Percentiles rank a stretch among this genome's conserved stretches.
These are phyloP conservation scores for Hydrangea macrophylla DNA, from an alignment of 148 eudicot species.

Conservation along the genomic window DNA sequence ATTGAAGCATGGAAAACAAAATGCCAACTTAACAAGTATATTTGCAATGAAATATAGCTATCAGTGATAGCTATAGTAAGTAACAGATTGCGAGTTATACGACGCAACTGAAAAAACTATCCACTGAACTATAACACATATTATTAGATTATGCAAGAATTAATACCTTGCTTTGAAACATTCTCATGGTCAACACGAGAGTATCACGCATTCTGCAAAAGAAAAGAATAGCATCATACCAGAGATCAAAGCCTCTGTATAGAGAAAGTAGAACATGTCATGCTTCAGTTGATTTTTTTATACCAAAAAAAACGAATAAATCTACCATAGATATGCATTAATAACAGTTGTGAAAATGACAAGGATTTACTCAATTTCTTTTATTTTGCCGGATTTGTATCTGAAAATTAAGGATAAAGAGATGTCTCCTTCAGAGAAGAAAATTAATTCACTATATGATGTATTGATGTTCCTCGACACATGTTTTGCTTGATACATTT, in stretches of 20 bases:
- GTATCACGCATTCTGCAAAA: constrained; percentile 75
- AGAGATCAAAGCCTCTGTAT: constrained; percentile 6
- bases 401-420: neutral
- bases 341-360: neutral
- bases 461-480: neutral
- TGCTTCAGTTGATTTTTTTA: neutral
- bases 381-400: neutral
- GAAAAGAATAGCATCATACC: constrained; percentile 13
- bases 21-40: neutral
- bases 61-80: neutral
- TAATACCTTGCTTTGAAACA: constrained; percentile 83
- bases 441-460: neutral
- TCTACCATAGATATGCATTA: neutral
- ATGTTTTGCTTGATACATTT: neutral
- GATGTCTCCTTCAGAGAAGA: neutral
- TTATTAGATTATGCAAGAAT: constrained; percentile 10
- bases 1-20: neutral
- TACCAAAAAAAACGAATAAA: neutral
- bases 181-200: constrained; percentile 82
- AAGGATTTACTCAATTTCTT: neutral
- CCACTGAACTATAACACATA: neutral
- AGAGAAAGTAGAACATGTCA: too few species aligned
- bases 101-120: neutral
- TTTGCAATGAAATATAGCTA: neutral
- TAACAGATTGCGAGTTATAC: neutral